Conservation (phyloP, 108 stramenopile species). For the Licmophora abbreviata region DNA sequence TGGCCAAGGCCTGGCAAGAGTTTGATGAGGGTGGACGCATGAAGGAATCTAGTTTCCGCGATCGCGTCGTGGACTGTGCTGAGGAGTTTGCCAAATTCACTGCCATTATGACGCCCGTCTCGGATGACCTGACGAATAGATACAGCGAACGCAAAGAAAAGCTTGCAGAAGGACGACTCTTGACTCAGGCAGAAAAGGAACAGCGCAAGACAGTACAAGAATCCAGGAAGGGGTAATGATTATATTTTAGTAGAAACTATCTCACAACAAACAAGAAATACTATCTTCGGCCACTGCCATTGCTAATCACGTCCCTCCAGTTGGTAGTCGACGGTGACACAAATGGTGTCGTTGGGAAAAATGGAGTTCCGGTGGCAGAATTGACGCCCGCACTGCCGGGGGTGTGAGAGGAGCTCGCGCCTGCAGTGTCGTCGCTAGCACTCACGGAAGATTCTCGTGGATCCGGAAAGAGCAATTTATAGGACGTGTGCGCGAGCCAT, state of each 20-base stretch:
- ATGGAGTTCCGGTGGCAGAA: slow-evolving; percentile 44
- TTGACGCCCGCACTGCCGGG: slow-evolving; percentile 14
- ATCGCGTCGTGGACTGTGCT: slow-evolving; percentile 56
- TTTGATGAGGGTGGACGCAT: slow-evolving; percentile 56
- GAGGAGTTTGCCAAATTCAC: slow-evolving; percentile 71
- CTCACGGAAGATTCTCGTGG: background rate
- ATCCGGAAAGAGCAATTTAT: slow-evolving; percentile 21
- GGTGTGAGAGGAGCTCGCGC: slow-evolving; percentile 10
- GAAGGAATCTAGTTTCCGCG: slow-evolving; percentile 39
- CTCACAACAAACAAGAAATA: too few species aligned
- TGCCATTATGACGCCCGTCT: slow-evolving; percentile 34
- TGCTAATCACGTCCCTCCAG: slow-evolving; percentile 38
- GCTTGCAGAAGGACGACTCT: slow-evolving; percentile 30
- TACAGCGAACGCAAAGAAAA: slow-evolving; percentile 58
- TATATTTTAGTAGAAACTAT: background rate
- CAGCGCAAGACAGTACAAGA: slow-evolving; percentile 21
- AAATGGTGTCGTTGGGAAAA: slow-evolving; percentile 60
- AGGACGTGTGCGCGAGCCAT: slow-evolving; percentile 26
- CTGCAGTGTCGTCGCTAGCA: background rate
- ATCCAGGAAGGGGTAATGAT: slow-evolving; percentile 23
- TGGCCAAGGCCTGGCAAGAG: slow-evolving; percentile 61
- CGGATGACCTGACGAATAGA: slow-evolving; percentile 42
- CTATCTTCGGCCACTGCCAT: background rate
- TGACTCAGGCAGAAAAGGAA: slow-evolving; percentile 62
- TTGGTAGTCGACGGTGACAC: slow-evolving; percentile 34